These are phyloP conservation scores for Davidsoniella neocaledoniae DNA, from an alignment of 2,329 filamentous ascomycete species.

Conservation along the genomic window DNA sequence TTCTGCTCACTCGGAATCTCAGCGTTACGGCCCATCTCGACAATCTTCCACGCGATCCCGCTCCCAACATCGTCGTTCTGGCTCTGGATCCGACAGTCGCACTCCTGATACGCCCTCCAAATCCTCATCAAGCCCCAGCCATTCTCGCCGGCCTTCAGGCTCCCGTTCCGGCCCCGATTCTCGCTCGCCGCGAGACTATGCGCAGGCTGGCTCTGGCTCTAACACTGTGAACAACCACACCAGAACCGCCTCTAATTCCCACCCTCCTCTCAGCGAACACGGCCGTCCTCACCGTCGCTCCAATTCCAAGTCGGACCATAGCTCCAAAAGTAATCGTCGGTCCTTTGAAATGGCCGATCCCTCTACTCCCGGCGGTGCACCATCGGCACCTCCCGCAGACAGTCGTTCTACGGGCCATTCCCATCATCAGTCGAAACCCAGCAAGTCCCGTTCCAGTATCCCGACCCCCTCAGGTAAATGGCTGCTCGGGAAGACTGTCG, in stretches of 20 bases:
- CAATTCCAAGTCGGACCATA: constrained; percentile 9
- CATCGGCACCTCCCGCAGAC: constrained; percentile 1
- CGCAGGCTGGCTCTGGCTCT: constrained; percentile 8
- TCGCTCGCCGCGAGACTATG: constrained; percentile 10
- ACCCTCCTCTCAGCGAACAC: constrained; percentile 13
- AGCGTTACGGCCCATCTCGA: constrained; percentile 10
- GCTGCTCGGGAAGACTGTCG: constrained; percentile 91
- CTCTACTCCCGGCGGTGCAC: neutral
- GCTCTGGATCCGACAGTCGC: constrained; percentile 8
- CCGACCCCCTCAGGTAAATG: constrained; percentile 82
- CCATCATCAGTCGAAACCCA: constrained; percentile 23
- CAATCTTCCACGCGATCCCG: constrained; percentile 10
- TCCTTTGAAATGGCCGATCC: constrained; percentile 11
- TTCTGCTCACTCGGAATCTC: constrained; percentile 11
- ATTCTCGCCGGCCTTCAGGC: constrained; percentile 7
- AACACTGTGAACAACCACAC: constrained; percentile 6
- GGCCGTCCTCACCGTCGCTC: constrained; percentile 12
- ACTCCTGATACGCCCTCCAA: constrained; percentile 1
- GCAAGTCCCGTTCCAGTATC: constrained; percentile 61
- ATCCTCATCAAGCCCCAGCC: constrained; percentile 1
- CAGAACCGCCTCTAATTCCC: constrained; percentile 6
- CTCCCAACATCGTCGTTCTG: constrained; percentile 11
- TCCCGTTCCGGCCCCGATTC: constrained; percentile 11
- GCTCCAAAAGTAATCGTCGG: constrained; percentile 4
- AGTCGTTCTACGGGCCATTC: constrained; percentile 7